A percentile compares a stretch with the other conserved stretches of the same genome.
These are phyloP conservation scores for Marasmius sp. DNA, from an alignment of 1,284 basidiomycete genomes.

Conservation along the genomic window DNA sequence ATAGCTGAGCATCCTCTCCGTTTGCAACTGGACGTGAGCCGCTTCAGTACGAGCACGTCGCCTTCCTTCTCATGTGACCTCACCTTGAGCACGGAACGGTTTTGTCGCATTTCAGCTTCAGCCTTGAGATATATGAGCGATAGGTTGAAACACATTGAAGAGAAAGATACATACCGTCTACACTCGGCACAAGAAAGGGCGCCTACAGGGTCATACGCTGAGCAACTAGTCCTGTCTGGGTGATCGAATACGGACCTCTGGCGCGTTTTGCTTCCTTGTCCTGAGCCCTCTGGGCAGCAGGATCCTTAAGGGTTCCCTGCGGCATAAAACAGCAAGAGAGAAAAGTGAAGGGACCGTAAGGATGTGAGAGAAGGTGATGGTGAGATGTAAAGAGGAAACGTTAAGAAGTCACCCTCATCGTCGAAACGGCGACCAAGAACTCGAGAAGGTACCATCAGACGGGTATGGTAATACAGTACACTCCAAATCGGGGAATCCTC, in stretches of 20 bases:
- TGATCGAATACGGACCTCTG: conserved; percentile 36
- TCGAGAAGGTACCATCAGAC: not conserved
- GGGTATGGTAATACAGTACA: not conserved
- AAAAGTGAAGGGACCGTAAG: not conserved
- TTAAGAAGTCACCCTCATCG: conserved; percentile 6
- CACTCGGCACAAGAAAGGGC: conserved; percentile 75
- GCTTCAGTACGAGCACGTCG: not conserved
- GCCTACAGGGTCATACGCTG: conserved; percentile 28
- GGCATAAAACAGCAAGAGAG: conserved; percentile 29
- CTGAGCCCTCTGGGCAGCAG: conserved; percentile 37
- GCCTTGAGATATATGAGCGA: conserved; percentile 31
- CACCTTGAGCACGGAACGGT: conserved; percentile 71
- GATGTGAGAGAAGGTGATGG: conserved; percentile 4
- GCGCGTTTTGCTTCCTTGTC: conserved; percentile 65
- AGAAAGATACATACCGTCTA: conserved; percentile 46
- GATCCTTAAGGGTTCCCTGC: conserved; percentile 42
- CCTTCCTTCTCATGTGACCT: not conserved
- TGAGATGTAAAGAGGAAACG: conserved; percentile 9
- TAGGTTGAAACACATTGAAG: not conserved
- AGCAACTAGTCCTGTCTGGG: not conserved
- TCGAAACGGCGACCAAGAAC: not conserved
- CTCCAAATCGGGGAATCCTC: not conserved
- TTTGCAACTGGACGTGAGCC: conserved; percentile 45
- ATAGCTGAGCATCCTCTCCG: conserved; percentile 72
- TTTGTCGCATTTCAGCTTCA: conserved; percentile 79